Percentiles rank a stretch among this genome's conserved stretches.
These are phyloP conservation scores for Moelleriella libera DNA, from an alignment of 2,329 filamentous ascomycete genomes.

Conservation along the genomic window DNA sequence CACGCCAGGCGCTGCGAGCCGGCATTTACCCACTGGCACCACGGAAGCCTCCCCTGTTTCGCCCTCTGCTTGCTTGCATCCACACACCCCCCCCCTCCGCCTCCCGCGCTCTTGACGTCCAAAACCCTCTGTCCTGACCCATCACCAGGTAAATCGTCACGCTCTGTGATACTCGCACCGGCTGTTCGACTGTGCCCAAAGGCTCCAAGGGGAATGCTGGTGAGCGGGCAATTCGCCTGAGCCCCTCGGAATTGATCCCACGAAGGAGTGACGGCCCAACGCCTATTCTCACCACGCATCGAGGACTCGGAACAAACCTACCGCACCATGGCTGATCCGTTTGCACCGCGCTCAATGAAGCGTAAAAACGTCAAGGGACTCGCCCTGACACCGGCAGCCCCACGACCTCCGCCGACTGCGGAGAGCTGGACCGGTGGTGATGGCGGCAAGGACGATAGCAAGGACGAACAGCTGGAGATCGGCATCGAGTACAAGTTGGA, in stretches of 20 bases:
- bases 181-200: background rate
- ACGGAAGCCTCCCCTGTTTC: too few species aligned
- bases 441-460: constrained; percentile 44
- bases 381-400: constrained; percentile 65
- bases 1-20: too few species aligned
- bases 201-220: background rate
- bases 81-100: too few species aligned
- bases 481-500: constrained; percentile 95
- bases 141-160: background rate
- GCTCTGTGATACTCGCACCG: background rate
- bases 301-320: background rate
- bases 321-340: constrained; percentile 43
- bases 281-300: background rate
- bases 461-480: constrained; percentile 65
- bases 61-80: too few species aligned
- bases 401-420: constrained; percentile 57
- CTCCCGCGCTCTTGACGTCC: too few species aligned
- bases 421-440: constrained; percentile 51
- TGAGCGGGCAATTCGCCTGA: background rate
- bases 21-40: too few species aligned
- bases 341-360: constrained; percentile 75
- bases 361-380: constrained; percentile 98
- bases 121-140: background rate
- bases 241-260: background rate
- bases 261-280: background rate